Evolutionary conservation across 139 green algal genomes (phyloP), one percentile per base, ranked within the genome.

Genomic region (Gonium pectorale): DNA sequence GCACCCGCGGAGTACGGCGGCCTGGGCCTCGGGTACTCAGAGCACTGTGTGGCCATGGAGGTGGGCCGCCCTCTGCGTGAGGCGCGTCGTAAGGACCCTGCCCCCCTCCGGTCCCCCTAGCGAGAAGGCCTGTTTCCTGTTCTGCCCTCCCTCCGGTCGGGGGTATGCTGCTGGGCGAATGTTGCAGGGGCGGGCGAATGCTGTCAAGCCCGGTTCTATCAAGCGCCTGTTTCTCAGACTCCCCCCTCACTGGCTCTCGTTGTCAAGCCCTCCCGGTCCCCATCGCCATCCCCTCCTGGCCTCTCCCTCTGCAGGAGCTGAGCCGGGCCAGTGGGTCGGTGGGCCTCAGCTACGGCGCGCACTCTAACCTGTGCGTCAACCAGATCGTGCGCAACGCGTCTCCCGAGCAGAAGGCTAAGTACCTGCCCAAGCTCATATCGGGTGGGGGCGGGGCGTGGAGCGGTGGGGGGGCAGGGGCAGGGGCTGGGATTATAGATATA

Each of bases 301-400:
- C 41, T 13, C 19, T 35, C 24, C 49, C 35, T 44, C 26, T 35
- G 33, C 86, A 95, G 92, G 96, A 98, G 89, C 66, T 99, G 3
- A 96, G 90, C 75, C 86, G 96, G 1, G 94, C 93, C 17, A 96
- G 90, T 13, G 96, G 94, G 24, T 94, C 94, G 21, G 94, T 98
- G 13, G 96, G 86, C 13, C 92, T 98, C 5, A 93, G 84, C 31
- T 99, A 99, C 81, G 96, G 95, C 31, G 96, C 96, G 0, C 96
- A 99, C 89, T 95, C 87, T 90, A 99, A 99, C 85, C 90, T 99
- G 54, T 99, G 96, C 89, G 93, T 99, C 62, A 98, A 97, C 87
- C 96, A 99, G 89, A 80, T 99, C 2, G 93, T 96, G 80, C 87
- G 96, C 17, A 94, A 98, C 66, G 96, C 66, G 49, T 96, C 22